phyloP scores from a whole-genome alignment of 2,329 filamentous ascomycete genomes.

The Boeremia exigua region DNA sequence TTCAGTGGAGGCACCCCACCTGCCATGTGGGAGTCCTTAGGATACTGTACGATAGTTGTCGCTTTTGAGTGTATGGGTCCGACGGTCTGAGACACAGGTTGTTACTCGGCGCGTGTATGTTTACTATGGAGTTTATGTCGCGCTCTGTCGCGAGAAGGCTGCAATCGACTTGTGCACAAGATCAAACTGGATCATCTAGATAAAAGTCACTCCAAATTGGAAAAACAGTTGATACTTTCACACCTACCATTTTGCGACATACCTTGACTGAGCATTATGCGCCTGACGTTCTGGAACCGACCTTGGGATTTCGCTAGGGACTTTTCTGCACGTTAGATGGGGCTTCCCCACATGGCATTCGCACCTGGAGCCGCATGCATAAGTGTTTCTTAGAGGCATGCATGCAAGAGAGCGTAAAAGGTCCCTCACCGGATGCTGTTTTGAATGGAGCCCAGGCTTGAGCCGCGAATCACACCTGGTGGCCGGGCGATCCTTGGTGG shows the following conservation, averaged over 20 bases:
- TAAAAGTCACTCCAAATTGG: slow-evolving; percentile 18
- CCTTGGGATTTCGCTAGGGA: slow-evolving; percentile 1
- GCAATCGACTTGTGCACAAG: slow-evolving; percentile 13
- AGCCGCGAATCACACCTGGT: slow-evolving; percentile 17
- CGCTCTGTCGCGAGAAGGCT: slow-evolving; percentile 18
- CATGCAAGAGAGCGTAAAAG: slow-evolving; percentile 17
- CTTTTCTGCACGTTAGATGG: slow-evolving; percentile 17
- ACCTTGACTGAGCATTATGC: background rate
- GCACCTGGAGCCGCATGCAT: background rate
- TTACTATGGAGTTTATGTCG: slow-evolving; percentile 13
- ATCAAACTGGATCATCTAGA: slow-evolving; percentile 14
- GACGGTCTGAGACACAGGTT: slow-evolving; percentile 36
- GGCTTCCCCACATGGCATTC: slow-evolving; percentile 14
- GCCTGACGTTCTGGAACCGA: slow-evolving; percentile 7
- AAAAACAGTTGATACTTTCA: slow-evolving; percentile 31
- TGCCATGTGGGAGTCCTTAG: slow-evolving; percentile 22
- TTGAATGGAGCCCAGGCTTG: slow-evolving; percentile 14
- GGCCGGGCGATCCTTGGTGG: slow-evolving; percentile 21
- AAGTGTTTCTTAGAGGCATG: background rate
- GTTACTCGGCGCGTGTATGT: slow-evolving; percentile 33
- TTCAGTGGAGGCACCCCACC: slow-evolving; percentile 19
- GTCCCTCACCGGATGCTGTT: slow-evolving; percentile 27
- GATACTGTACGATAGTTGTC: slow-evolving; percentile 38
- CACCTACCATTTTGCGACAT: background rate
- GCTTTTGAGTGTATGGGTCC: slow-evolving; percentile 33